Percentiles rank a stretch among this genome's conserved stretches.
Conservation (phyloP, 2,329 filamentous ascomycete genomes). For the Hypoxylon sp. region DNA sequence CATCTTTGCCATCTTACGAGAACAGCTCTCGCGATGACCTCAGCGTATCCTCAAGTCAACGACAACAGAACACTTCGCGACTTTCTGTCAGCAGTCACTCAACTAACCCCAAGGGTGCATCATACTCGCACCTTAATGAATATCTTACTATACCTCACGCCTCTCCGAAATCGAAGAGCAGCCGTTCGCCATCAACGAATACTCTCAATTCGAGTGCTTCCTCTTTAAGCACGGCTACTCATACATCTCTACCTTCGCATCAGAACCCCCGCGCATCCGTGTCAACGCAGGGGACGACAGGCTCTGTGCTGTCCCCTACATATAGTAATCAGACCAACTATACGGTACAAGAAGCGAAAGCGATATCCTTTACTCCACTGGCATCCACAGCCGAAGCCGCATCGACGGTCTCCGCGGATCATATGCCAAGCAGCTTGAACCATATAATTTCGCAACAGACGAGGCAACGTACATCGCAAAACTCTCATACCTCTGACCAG, state of each 20-base stretch:
- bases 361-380: slow-evolving; percentile 54
- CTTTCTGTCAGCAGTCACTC: slow-evolving; percentile 41
- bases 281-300: slow-evolving; percentile 52
- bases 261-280: slow-evolving; percentile 54
- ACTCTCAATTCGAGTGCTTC: slow-evolving; percentile 44
- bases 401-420: slow-evolving; percentile 36
- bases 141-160: slow-evolving; percentile 57
- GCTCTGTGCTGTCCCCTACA: slow-evolving; percentile 49
- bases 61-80: slow-evolving; percentile 35
- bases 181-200: slow-evolving; percentile 41
- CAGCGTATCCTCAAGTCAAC: slow-evolving; percentile 37
- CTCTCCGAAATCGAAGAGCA: slow-evolving; percentile 39
- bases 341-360: slow-evolving; percentile 55
- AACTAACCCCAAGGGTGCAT: slow-evolving; percentile 56
- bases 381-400: slow-evolving; percentile 46
- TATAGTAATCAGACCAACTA: slow-evolving; percentile 50
- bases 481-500: slow-evolving; percentile 53
- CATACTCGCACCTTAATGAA: slow-evolving; percentile 56
- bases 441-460: slow-evolving; percentile 30
- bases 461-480: slow-evolving; percentile 39
- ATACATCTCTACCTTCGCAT: slow-evolving; percentile 31
- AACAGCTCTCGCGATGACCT: slow-evolving; percentile 44
- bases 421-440: slow-evolving; percentile 33
- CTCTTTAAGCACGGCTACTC: slow-evolving; percentile 44
- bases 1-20: slow-evolving; percentile 51